These are phyloP conservation scores for Emydomyces testavorans DNA, from an alignment of 2,329 filamentous ascomycete genomes.

Conservation along the genomic window DNA sequence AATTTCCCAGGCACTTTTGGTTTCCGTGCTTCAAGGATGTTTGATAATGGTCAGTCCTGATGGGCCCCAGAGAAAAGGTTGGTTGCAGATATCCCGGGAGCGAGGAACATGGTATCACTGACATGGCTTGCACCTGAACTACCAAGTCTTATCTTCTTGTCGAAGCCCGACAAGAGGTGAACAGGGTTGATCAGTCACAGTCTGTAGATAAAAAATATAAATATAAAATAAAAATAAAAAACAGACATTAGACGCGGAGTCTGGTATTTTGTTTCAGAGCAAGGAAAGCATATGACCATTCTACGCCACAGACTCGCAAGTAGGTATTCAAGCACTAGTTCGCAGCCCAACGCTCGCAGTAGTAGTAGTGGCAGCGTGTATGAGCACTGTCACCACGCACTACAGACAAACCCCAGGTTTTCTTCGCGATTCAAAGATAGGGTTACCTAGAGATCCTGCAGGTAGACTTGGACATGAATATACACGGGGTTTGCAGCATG, in stretches of 20 bases:
- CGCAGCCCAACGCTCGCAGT: no score
- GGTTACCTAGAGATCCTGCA: constrained; percentile 1
- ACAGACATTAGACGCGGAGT: no score
- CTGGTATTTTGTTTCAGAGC: neutral
- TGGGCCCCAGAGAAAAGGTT: neutral
- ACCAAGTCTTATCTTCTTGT: neutral
- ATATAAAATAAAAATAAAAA: no score
- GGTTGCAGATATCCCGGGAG: neutral
- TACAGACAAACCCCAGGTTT: neutral
- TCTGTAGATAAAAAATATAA: no score
- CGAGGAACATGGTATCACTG: neutral
- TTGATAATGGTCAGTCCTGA: neutral
- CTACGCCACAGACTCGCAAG: neutral
- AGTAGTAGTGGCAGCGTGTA: neutral
- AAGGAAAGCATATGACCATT: neutral
- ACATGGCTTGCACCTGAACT: neutral
- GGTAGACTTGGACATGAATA: neutral
- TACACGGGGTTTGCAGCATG: neutral
- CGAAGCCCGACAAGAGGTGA: neutral
- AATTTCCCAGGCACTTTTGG: neutral
- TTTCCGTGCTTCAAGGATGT: no score
- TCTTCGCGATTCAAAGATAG: neutral
- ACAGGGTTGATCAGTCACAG: neutral
- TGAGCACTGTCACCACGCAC: constrained; percentile 1
- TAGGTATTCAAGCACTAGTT: neutral